Conservation (phyloP, 768 basidiomycete species). For the Amanita jacksonii region DNA sequence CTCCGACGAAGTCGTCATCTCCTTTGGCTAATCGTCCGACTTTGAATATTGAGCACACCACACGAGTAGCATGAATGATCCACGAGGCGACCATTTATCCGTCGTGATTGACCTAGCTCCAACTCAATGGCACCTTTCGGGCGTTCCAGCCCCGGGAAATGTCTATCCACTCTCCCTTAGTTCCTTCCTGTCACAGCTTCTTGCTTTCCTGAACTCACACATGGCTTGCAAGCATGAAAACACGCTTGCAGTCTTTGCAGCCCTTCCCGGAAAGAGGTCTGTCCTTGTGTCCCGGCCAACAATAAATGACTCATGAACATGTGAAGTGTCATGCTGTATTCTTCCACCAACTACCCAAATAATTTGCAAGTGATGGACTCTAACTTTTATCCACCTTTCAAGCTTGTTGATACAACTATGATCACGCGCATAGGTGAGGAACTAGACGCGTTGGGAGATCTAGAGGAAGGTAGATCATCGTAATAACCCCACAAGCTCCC, state of each 20-base stretch:
- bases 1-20: not conserved
- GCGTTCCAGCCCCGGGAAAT: constrained; percentile 29
- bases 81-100: constrained; percentile 50
- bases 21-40: too few relatives aligned
- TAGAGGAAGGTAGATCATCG: constrained; percentile 41
- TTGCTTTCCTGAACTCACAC: constrained; percentile 90
- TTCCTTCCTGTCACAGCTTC: constrained; percentile 72
- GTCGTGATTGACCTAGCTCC: constrained; percentile 83
- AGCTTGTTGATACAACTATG: constrained; percentile 60
- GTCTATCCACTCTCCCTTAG: constrained; percentile 51
- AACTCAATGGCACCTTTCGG: constrained; percentile 74
- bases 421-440: constrained; percentile 51
- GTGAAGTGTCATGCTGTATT: constrained; percentile 66
- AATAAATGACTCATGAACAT: constrained; percentile 5
- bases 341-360: constrained; percentile 42
- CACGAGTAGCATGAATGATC: constrained; percentile 21
- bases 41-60: too few relatives aligned
- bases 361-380: constrained; percentile 44
- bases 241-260: constrained; percentile 84
- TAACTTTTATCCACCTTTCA: constrained; percentile 82
- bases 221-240: constrained; percentile 89
- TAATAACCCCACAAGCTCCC: constrained; percentile 5
- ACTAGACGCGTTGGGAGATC: constrained; percentile 40
- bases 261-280: constrained; percentile 76
- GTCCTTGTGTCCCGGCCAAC: not conserved